A percentile compares a stretch with the other conserved stretches of the same genome.
Evolutionary conservation across 2,329 filamentous ascomycete species (phyloP).

Genomic region (Microsporum canis): DNA sequence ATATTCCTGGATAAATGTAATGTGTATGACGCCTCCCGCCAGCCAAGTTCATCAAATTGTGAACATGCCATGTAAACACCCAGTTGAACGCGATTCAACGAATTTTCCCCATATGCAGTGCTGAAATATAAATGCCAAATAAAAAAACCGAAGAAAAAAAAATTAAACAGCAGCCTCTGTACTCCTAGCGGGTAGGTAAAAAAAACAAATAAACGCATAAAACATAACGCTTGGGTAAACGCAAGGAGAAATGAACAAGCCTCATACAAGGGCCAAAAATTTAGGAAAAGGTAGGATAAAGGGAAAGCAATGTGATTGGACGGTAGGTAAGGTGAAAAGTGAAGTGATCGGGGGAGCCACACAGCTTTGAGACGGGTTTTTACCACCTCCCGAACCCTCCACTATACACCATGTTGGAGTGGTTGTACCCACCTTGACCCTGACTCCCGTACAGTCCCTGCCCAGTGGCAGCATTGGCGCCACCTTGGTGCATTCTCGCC

Average conservation of each 20-base stretch:
- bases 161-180: conserved; percentile 3
- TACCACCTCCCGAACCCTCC: conserved; percentile 60
- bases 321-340: background rate
- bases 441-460: conserved; percentile 86
- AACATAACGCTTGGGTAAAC: conserved; percentile 17
- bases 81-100: conserved; percentile 26
- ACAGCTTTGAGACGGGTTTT: conserved; percentile 19
- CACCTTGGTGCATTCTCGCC: conserved; percentile 87
- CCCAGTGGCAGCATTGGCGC: conserved; percentile 59
- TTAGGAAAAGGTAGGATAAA: background rate
- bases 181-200: conserved; percentile 3
- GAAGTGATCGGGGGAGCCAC: conserved; percentile 3
- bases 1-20: conserved; percentile 25
- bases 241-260: conserved; percentile 16
- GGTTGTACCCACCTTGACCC: conserved; percentile 83
- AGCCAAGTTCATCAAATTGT: conserved; percentile 15
- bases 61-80: conserved; percentile 26
- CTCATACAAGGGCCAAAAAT: conserved; percentile 16
- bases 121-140: conserved; percentile 13
- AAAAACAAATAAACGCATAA: conserved; percentile 16
- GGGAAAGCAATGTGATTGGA: background rate
- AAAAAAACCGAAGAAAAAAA: conserved; percentile 19
- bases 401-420: conserved; percentile 66
- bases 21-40: conserved; percentile 23
- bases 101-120: conserved; percentile 25